Base-by-base conservation (phyloP, 495 filamentous ascomycete species). In the Podospora pseudopauciseta region DNA sequence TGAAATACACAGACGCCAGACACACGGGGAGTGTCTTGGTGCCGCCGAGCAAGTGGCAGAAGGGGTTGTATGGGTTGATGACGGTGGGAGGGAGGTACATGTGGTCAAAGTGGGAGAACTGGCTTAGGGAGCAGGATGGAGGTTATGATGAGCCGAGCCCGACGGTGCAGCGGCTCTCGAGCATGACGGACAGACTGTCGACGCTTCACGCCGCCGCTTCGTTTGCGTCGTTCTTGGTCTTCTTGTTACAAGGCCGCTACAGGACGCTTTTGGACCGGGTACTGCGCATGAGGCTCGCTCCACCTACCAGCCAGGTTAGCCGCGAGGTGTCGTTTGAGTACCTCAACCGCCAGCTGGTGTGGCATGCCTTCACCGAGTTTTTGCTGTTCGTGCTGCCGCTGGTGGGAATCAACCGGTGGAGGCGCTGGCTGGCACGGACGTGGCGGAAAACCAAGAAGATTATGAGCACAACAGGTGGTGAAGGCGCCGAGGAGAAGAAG, bases 341-440 rank as follows among this genome's bases (percentile, higher is more conserved):
- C 76, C 86, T 99, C 58, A 99, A 99, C 75, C 90, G 95, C 16
- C 95, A 99, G 78, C 86, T 99, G 6, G 95, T 99, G 56, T 99
- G 95, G 95, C 95, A 99, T 76, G 95, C 95, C 19, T 97, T 99
- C 73, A 99, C 95, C 27, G 95, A 99, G 76, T 99, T 99, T 74
- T 85, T 99, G 5, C 87, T 99, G 6, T 99, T 99, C 76, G 86
- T 99, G 13, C 85, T 99, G 4, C 95, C 95, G 1, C 82, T 99
- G 28, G 92, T 99, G 56, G 94, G 94, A 57, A 94, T 99, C 67
- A 90, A 89, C 72, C 85, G 93, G 67, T 99, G 95, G 95, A 86
- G 91, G 63, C 86, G 94, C 63, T 97, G 94, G 93, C 84, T 97
- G 27, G 83, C 89, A 28, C 85, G 94, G 60, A 88, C 88, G 19